Base-by-base conservation (phyloP, 2,329 filamentous ascomycete species). In the Verticillium longisporum region DNA sequence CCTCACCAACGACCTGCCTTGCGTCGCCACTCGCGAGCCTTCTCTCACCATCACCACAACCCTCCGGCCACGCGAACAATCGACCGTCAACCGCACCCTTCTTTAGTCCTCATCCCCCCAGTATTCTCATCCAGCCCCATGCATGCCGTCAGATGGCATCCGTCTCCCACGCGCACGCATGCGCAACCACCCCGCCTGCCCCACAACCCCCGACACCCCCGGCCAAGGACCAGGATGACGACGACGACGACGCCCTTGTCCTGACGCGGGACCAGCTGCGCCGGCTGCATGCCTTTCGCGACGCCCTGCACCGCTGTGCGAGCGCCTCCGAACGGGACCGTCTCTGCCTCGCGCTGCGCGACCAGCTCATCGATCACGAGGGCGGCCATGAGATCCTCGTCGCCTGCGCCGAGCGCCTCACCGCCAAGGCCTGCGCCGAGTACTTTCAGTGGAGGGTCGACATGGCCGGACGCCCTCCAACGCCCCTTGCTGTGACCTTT, bases 371-470 rank as follows among this genome's bases (percentile, higher is more conserved):
- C n/a, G 56, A 41, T 11, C 34, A 53, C 36, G 21, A 60, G 18
- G 37, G 38, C 37, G 45, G 56, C 14, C 36, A 58, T 41, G 11
- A 60, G 61, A 15, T 62, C 31, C 58, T 62, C 7, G 55, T 62
- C 34, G 58, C 56, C 15, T 21, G 32, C 32, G 60, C 32, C n/a
- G 37, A 62, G 34, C 37, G 50, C 32, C 36, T 60, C 37, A 60
- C 60, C 31, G 58, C 34, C 34, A 33, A 33, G 4, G 21, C 45
- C 5, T 60, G 50, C 32, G 14, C 53, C 11, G 21, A 60, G 15
- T 60, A 60, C 3, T 15, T 26, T 4, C 34, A 37, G 14, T 60
- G 15, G 59, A 60, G 37, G 11, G 15, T 38, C 15, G 21, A 15
- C 10, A 41, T 32, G 37, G 38, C 31, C 2, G 34, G 26, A 10